Evolutionary conservation across 352 stramenopile species (phyloP).

Genomic region (Blastocystis sp.): DNA sequence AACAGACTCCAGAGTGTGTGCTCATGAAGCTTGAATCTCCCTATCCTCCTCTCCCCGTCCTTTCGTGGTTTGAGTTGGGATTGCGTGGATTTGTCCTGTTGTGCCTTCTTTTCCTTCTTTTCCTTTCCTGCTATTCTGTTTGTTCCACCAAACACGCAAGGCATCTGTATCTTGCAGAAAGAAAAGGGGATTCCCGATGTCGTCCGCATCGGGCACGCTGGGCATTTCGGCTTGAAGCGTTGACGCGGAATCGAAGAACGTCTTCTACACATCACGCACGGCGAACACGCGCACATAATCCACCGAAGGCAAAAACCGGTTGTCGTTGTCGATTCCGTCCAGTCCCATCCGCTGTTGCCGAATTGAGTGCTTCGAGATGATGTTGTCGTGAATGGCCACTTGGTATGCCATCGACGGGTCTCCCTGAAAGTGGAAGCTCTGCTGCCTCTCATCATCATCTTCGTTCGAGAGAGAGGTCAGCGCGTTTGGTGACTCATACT

Average conservation of each 20-base stretch:
- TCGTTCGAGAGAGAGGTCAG: constrained; percentile 4
- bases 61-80: neutral
- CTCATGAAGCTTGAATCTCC: neutral
- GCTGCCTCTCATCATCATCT: constrained; percentile 36
- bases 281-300: constrained; percentile 19
- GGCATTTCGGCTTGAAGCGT: constrained; percentile 27
- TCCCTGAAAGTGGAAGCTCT: constrained; percentile 23
- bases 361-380: constrained; percentile 66
- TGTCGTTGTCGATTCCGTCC: constrained; percentile 70
- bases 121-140: constrained; percentile 2
- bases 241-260: constrained; percentile 47
- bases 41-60: neutral
- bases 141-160: constrained; percentile 46
- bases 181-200: constrained; percentile 46
- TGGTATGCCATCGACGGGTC: constrained; percentile 67
- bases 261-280: constrained; percentile 5
- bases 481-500: neutral
- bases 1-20: neutral
- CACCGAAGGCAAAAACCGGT: constrained; percentile 33
- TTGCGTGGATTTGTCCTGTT: neutral
- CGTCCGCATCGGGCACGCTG: constrained; percentile 7
- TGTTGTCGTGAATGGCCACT: constrained; percentile 59
- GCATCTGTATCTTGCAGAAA: constrained; percentile 59
- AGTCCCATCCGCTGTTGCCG: constrained; percentile 67
- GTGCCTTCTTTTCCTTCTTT: neutral